Base-by-base conservation (phyloP, 768 basidiomycete species). In the Hygrophorus russula region DNA sequence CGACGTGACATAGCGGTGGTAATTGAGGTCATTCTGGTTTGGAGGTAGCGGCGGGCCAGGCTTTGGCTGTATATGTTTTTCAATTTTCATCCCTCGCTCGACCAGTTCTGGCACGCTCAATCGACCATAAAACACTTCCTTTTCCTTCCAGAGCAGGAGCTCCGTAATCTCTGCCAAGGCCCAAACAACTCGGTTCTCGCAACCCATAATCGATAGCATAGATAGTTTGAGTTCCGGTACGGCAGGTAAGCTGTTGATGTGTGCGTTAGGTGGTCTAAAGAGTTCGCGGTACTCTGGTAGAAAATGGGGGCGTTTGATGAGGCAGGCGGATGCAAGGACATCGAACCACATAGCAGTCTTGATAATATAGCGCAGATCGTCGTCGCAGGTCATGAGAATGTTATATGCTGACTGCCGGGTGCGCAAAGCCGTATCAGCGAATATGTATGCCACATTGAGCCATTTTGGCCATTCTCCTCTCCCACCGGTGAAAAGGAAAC, bases 261-360 rank as follows among this genome's bases (percentile, higher is more conserved):
- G 11, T 7, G 45, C 40, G 12, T 11, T 14, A 1, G 4, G 10
- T 6, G 74, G 72, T 14, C 56, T 58, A 59, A 79, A 89, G 34
- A 90, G 63, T 18, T 59, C 57, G 17, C 71, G 68, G 53, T 85
- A 80, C 33, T 70, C 65, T 2, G 52, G 27, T 31, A 81, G 59
- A 58, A 87, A 79, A 38, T 65, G 64, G 8, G 87, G 85, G 2
- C 61, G 51, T 49, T 68, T 52, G 48, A 70, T 65, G n/a, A 73
- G 77, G n/a, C 85, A 84, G 40, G 81, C 72, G 1, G 80, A 76
- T 5, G 83, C 85, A 41, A 89, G 69, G 29, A 89, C 83, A 56
- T 90, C 87, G 58, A 89, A 87, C 87, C 87, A 90, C 44, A 89
- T 78, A 12, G 82, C 77, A 19, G 86, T 82, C 59, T 86, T 86